A percentile compares a stretch with the other conserved stretches of the same genome.
Evolutionary conservation across 495 filamentous ascomycete genomes (phyloP).

Genomic region (Pseudoneurospora amorphoporcata): DNA sequence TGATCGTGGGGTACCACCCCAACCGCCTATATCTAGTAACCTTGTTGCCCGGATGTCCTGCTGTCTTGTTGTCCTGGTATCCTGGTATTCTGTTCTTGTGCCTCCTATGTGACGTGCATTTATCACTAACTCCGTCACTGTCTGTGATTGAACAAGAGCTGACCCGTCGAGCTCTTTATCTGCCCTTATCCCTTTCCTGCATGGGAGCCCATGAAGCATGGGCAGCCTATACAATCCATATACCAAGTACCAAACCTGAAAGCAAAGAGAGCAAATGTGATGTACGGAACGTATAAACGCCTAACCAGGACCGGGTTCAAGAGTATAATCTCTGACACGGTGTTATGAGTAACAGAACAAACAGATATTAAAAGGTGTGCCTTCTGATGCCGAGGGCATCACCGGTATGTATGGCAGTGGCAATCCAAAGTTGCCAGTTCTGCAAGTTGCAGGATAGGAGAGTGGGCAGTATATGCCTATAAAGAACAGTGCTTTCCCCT

Average conservation of each 20-base stretch:
- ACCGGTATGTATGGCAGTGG: not conserved
- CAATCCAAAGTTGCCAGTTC: too few relatives aligned
- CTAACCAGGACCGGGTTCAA: not conserved
- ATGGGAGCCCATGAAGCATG: not conserved
- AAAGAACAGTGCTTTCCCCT: not conserved
- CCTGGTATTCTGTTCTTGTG: not conserved
- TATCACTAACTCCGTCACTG: not conserved
- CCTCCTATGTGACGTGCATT: not conserved
- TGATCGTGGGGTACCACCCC: too few relatives aligned
- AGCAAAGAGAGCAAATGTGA: not conserved
- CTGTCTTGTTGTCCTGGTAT: not conserved
- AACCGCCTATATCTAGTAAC: too few relatives aligned
- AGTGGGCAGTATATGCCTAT: not conserved
- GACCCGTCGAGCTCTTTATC: too few relatives aligned
- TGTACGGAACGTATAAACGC: not conserved
- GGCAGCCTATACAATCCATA: too few relatives aligned
- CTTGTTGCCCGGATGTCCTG: too few relatives aligned
- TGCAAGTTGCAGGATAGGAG: too few relatives aligned
- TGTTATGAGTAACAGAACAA: too few relatives aligned
- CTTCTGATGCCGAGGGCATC: not conserved
- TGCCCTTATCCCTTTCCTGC: not conserved
- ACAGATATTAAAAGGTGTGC: not conserved
- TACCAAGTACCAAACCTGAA: not conserved
- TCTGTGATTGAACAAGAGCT: not conserved
- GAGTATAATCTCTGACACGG: too few relatives aligned